Percentiles rank a stretch among this genome's conserved stretches.
Conservation (phyloP, 805 yeast genomes). For the Ogataea naganishii region DNA sequence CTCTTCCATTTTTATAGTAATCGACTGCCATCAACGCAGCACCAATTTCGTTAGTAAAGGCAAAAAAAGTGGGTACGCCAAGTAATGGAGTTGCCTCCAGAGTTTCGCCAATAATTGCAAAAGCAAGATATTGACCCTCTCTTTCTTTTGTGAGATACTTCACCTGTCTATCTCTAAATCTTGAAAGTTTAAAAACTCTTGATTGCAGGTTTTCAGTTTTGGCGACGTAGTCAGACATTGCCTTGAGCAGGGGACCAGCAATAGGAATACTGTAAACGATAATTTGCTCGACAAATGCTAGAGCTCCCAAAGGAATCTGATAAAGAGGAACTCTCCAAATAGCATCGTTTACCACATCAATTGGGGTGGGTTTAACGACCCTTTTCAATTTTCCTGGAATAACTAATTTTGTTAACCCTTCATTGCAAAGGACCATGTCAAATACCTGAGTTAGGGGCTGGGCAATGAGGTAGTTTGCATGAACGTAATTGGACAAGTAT, state of each 20-base stretch:
- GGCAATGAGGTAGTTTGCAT: constrained; percentile 16
- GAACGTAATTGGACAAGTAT: constrained; percentile 13
- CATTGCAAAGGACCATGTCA: constrained; percentile 18
- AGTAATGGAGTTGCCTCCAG: constrained; percentile 42
- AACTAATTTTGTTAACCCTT: constrained; percentile 19
- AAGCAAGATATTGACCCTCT: constrained; percentile 33
- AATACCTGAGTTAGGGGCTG: constrained; percentile 17
- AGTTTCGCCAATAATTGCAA: constrained; percentile 44
- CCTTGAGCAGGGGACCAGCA: constrained; percentile 12
- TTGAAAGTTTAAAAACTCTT: constrained; percentile 15
- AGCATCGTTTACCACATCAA: constrained; percentile 11
- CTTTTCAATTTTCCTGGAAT: constrained; percentile 24
- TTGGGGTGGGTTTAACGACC: constrained; percentile 17
- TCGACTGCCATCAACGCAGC: constrained; percentile 53
- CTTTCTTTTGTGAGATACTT: constrained; percentile 17
- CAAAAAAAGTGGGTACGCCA: constrained; percentile 39
- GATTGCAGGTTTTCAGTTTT: constrained; percentile 11
- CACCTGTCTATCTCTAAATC: constrained; percentile 18
- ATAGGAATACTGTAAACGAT: constrained; percentile 15
- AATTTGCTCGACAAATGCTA: constrained; percentile 8
- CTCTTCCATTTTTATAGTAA: constrained; percentile 12
- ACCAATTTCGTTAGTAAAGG: constrained; percentile 53
- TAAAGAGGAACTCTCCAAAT: constrained; percentile 10
- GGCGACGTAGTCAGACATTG: constrained; percentile 11
- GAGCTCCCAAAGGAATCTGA: constrained; percentile 5